These are phyloP conservation scores for Naganishia friedmannii DNA, from an alignment of 768 basidiomycete species.

Conservation along the genomic window DNA sequence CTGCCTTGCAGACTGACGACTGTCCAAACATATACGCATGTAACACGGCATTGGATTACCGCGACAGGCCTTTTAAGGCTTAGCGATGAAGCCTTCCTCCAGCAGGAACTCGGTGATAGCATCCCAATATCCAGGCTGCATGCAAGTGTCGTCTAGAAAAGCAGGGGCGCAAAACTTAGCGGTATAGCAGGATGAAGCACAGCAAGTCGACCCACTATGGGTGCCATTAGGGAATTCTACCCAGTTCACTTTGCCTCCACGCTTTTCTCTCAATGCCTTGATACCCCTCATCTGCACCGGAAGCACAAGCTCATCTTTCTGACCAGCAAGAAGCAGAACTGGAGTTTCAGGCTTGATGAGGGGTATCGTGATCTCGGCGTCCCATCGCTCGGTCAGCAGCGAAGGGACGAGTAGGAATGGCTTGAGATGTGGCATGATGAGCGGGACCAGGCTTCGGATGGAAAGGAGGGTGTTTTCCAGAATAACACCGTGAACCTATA, in stretches of 20 bases:
- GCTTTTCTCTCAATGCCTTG: constrained; percentile 35
- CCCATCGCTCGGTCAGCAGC: constrained; percentile 73
- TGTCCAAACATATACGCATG: no score
- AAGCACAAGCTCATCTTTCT: constrained; percentile 69
- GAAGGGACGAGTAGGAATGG: constrained; percentile 73
- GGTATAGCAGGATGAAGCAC: no score
- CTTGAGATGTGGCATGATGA: constrained; percentile 68
- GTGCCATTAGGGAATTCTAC: constrained; percentile 50
- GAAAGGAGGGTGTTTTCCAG: constrained; percentile 93
- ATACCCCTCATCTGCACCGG: constrained; percentile 66
- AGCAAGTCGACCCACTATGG: constrained; percentile 43
- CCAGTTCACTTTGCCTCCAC: constrained; percentile 45
- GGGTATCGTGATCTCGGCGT: constrained; percentile 66
- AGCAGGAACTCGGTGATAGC: constrained; percentile 49
- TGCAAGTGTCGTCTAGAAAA: constrained; percentile 51
- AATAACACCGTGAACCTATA: constrained; percentile 71
- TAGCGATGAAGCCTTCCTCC: constrained; percentile 35
- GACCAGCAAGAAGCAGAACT: constrained; percentile 77
- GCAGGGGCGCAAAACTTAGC: background rate
- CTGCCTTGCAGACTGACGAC: no score
- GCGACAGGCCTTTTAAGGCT: background rate
- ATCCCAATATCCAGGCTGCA: constrained; percentile 52
- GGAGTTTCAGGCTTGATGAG: constrained; percentile 55
- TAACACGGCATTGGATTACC: no score
- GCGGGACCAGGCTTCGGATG: constrained; percentile 75